Base-by-base conservation (phyloP, 495 filamentous ascomycete species). In the Aspergillus ostianus region DNA sequence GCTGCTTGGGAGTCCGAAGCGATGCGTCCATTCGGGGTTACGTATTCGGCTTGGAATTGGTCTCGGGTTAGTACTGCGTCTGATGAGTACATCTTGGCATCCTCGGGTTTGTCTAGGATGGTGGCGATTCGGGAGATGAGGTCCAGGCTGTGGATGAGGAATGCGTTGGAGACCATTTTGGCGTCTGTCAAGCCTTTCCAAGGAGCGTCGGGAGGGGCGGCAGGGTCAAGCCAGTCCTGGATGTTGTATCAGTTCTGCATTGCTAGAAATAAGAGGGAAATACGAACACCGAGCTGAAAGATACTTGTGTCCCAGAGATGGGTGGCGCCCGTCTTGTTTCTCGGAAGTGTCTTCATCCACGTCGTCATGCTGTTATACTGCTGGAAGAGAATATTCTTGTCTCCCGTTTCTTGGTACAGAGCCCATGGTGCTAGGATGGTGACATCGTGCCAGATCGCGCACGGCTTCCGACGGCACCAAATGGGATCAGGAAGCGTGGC, bases 221-320 rank as follows among this genome's bases (percentile, higher is more conserved):
- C 66, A 0, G 81, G 82, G 55, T 85, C 82, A 0, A 84, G 73
- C 81, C 81, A 85, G 63, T 85, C 81, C 3, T 73, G 78, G 12
- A 72, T 71, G 74, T 13, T 55, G 59, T 0, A 61, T 32, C 8
- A 32, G 2, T 32, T 32, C 1, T 32, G 29, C 21, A 4, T 21
- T 49, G 47, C 23, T 26, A 8, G 47, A 49, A 1, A 8, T 32
- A 1, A 10, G 29, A 18, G 10, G 47, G 47, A n/a, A 10, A 49
- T 49, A 19, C 47, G n/a, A 10, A 49, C 47, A 1, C 47, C 47
- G 47, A 49, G 47, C n/a, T 49, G 47, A 13, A 49, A 49, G 47
- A 49, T 49, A 4, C 18, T 49, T n/a, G 49, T 23, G 29, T 51
- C 49, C 49, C 49, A 59, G 10, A 66, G 63, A 59, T 73, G 63